These are phyloP conservation scores for Phytophthora cactorum DNA, from an alignment of 352 stramenopile genomes.

Conservation along the genomic window DNA sequence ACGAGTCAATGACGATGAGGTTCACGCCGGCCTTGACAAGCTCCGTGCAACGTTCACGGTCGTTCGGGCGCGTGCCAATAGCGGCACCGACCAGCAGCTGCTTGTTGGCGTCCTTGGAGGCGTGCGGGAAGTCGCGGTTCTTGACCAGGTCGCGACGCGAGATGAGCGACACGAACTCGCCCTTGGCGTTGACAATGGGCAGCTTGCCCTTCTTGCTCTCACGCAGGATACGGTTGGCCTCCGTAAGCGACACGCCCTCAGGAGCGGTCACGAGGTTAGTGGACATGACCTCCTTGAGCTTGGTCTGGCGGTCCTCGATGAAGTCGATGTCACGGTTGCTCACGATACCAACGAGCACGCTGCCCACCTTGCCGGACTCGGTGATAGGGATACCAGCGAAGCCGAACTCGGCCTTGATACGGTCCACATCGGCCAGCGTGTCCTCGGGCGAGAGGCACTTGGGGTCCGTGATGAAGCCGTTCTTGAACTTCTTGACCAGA, in stretches of 20 bases:
- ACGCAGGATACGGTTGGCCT: constrained; percentile 98
- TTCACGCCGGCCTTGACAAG: constrained; percentile 97
- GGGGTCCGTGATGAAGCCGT: constrained; percentile 99
- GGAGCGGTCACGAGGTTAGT: constrained; percentile 93
- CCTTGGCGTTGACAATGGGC: constrained; percentile 98
- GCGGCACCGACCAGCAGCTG: constrained; percentile 97
- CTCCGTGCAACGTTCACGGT: constrained; percentile 93
- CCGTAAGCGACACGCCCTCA: constrained; percentile 94
- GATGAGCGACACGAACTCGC: constrained; percentile 98
- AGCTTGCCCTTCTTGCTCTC: constrained; percentile 99
- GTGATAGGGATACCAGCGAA: constrained; percentile 99
- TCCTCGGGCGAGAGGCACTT: constrained; percentile 96
- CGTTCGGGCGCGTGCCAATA: constrained; percentile 98
- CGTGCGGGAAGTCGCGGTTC: constrained; percentile 97
- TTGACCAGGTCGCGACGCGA: constrained; percentile 98
- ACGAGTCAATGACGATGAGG: constrained; percentile 99
- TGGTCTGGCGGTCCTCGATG: constrained; percentile 93
- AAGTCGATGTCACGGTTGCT: constrained; percentile 99
- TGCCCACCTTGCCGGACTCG: constrained; percentile 97
- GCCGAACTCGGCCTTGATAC: constrained; percentile 95
- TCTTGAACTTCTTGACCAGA: constrained; percentile 99
- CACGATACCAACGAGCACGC: constrained; percentile 98
- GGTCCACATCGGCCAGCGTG: constrained; percentile 96
- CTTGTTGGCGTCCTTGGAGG: constrained; percentile 98
- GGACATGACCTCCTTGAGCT: constrained; percentile 90